These are phyloP conservation scores for Claviceps maximensis DNA, from an alignment of 2,329 filamentous ascomycete genomes.

Conservation along the genomic window DNA sequence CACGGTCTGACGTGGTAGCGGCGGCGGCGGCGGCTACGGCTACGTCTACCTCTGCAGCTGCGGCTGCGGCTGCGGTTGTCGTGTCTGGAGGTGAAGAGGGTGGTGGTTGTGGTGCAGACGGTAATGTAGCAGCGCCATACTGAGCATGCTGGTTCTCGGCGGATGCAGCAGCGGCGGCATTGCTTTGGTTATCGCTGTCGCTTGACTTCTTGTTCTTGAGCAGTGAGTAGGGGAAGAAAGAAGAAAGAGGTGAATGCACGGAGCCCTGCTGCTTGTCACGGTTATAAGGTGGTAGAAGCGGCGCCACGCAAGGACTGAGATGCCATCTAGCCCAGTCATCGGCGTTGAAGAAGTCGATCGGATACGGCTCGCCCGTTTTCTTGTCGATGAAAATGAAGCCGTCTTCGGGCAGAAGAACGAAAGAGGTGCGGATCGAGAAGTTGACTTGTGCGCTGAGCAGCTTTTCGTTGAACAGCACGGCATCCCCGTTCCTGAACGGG, in stretches of 20 bases:
- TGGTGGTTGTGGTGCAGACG: slow-evolving; percentile 10
- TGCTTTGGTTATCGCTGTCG: background rate
- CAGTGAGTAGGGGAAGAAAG: slow-evolving; percentile 31
- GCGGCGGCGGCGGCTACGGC: background rate
- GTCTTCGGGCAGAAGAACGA: slow-evolving; percentile 71
- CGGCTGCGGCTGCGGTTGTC: background rate
- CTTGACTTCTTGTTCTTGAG: slow-evolving; percentile 5
- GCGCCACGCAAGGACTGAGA: slow-evolving; percentile 63
- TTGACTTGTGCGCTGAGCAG: slow-evolving; percentile 87
- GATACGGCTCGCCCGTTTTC: slow-evolving; percentile 65
- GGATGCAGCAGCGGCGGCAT: slow-evolving; percentile 5
- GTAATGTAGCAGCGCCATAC: slow-evolving; percentile 8
- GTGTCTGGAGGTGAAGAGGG: slow-evolving; percentile 3
- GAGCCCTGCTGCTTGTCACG: slow-evolving; percentile 17
- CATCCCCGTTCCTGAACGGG: slow-evolving; percentile 81
- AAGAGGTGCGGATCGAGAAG: slow-evolving; percentile 80
- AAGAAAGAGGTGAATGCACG: slow-evolving; percentile 30
- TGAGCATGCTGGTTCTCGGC: background rate
- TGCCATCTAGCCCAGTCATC: slow-evolving; percentile 68
- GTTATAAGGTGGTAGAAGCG: slow-evolving; percentile 46
- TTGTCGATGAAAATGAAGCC: slow-evolving; percentile 82
- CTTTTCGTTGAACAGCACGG: slow-evolving; percentile 77
- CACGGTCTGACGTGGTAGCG: slow-evolving; percentile 12
- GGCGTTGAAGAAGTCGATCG: slow-evolving; percentile 70
- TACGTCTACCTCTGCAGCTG: too few relatives aligned